Base-by-base conservation (phyloP, 192 early-diverging fungal genomes). In the Dissophora globulifera region DNA sequence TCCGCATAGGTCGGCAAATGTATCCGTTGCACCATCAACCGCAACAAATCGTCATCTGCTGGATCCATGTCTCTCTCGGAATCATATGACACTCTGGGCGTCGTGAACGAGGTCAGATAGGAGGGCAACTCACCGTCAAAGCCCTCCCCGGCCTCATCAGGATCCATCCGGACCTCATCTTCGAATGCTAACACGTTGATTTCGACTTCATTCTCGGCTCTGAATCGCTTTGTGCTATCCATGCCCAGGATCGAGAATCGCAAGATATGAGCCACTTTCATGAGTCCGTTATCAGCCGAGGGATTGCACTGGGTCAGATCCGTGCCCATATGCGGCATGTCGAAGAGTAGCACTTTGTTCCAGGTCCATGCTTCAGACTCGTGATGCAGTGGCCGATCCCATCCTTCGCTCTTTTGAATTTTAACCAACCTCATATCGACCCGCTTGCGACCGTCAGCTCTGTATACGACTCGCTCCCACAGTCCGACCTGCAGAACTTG, bases 391-490 rank as follows among this genome's bases (percentile, higher is more conserved):
- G 58, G 62, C 29, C 72, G 40, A 32, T 48, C 58, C 72, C 72
- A 76, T 3, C 72, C 72, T 30, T 76, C 72, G 12, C 62, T 66
- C 52, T 76, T 76, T 67, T 76, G 72, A 13, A 76, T 76, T 58
- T 76, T 76, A 25, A 76, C 63, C 42, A 76, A 27, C 17, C 72
- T 53, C 72, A 76, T 67, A 20, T 76, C 72, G 26, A 76, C 72
- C 25, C 64, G 42, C 35, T 50, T 76, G 17, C 72, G 72, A 16
- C 72, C 72, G 38, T 76, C 72, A 1, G 72, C 49, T 26, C 58
- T 66, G 46, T 76, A 76, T 5, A 76, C 64, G 3, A 62, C 64
- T 42, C 64, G 50, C 40, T 76, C 72, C 72, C 72, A 76, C 6
- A 76, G 64, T 45, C 58, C 58, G 16, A 76, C 72, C 29, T 76